Conservation (phyloP, 371 early-diverging fungal species). For the Mucor lusitanicus region DNA sequence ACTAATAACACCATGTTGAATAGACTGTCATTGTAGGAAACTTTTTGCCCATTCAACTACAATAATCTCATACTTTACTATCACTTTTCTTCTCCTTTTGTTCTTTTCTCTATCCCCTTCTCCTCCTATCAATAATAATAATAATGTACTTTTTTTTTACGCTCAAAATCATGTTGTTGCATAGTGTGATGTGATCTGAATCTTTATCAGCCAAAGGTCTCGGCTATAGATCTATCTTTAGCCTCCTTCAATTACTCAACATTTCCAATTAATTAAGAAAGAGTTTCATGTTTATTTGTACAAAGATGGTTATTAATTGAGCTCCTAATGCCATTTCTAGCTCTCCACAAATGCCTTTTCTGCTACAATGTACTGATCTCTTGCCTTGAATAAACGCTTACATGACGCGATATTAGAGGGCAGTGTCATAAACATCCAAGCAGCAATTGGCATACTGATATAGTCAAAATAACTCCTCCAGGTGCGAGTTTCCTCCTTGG, state of each 20-base stretch:
- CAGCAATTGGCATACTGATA: slow-evolving; percentile 43
- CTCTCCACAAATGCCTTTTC: slow-evolving; percentile 36
- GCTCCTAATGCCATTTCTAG: neutral
- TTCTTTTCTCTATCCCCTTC: neutral
- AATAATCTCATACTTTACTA: slow-evolving; percentile 15
- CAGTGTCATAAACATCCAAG: slow-evolving; percentile 58
- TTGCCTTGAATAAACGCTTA: slow-evolving; percentile 38
- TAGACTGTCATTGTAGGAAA: slow-evolving; percentile 83
- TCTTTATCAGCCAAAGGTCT: too few relatives aligned
- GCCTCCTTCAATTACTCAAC: too few relatives aligned
- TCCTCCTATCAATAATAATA: neutral
- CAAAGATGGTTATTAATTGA: neutral
- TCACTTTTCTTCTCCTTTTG: neutral
- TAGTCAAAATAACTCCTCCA: slow-evolving; percentile 48
- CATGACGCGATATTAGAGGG: slow-evolving; percentile 53
- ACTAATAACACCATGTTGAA: neutral
- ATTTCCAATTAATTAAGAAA: neutral
- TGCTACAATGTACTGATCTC: slow-evolving; percentile 49
- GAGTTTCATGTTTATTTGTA: neutral
- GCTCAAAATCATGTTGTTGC: neutral
- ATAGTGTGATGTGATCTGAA: neutral
- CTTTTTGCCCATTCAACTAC: slow-evolving; percentile 71
- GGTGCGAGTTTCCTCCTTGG: slow-evolving; percentile 34
- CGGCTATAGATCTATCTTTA: too few relatives aligned
- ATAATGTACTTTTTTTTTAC: neutral